Base-by-base conservation (phyloP, 2,329 filamentous ascomycete genomes). In the Fusarium austroafricanum region DNA sequence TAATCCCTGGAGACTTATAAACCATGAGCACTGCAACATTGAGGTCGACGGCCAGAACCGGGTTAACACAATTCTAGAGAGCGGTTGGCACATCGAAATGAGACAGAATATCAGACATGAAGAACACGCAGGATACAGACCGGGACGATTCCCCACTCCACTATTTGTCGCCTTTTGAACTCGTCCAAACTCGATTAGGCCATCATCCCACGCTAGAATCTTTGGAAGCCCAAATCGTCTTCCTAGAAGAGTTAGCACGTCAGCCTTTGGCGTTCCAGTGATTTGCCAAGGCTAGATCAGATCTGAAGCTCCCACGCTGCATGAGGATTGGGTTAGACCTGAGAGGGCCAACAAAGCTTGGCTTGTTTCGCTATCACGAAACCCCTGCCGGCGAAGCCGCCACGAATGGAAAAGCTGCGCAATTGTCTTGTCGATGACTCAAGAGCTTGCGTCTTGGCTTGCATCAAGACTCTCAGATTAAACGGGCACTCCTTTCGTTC, bases 121-220 rank as follows among this genome's bases (percentile, higher is more conserved):
- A 42, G 18, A n/a, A 23, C 43, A 12, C 12, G 29, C 11, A 31
- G 10, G 10, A 31, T 14, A 42, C 12, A 21, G 29, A 44, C 7
- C 11, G 31, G 44, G 33, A 33, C 9, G 35, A 46, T 60, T 58
- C 58, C 67, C 65, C 51, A 59, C 61, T 43, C 65, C 51, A 59
- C 61, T 43, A 54, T 64, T 54, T 61, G 50, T 50, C 65, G 42
- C 43, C 12, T 46, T 33, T 15, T 12, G 29, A 23, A 40, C 31
- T 31, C 10, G 20, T 37, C 59, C 53, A 55, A 64, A 20, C 59
- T 65, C 42, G 44, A 63, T 62, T 56, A 14, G 65, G 51, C 20
- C 12, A n/a, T 28, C 15, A 44, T 66, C 64, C 61, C 40, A 49
- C 71, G 71, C 71, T 73, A 73, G 71, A 72, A 74, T 43, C 64